Base-by-base conservation (phyloP, 768 basidiomycete genomes). In the Polyporus arcularius region DNA sequence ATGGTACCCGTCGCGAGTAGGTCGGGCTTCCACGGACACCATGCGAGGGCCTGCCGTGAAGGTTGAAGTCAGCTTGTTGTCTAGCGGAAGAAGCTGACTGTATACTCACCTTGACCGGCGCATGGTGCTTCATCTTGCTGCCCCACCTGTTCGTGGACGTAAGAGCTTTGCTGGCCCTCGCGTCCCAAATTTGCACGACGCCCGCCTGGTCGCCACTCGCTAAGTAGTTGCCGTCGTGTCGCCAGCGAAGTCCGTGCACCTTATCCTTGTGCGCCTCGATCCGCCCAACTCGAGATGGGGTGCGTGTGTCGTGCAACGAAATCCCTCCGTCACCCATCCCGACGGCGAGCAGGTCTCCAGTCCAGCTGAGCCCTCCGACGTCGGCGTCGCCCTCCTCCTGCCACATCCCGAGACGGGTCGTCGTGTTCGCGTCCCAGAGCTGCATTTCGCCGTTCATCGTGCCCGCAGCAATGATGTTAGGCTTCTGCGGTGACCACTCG, bases 21-120 rank as follows among this genome's bases (percentile, higher is more conserved):
- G 57, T 82, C 83, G 4, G 78, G 76, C 65, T 88, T 85, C 88
- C 88, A 90, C 0, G 88, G 88, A 65, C 86, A 86, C 88, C 88
- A 90, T 0, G 87, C 83, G 49, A 90, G 74, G 1, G 89, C 88
- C 88, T 89, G 52, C 52, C 45, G 0, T 7, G 11, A 16, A 6
- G 4, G 38, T 49, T 35, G 35, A 5, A 57, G 38, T 38, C 42
- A 18, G 53, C 39, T 6, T 43, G 41, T 26, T 26, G 21, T 26
- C 21, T 46, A 21, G 15, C 4, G 1, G 1, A 18, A n/a, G 28
- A 8, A 35, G 14, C 28, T 53, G 28, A 6, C 38, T 43, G 21
- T 28, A 14, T 39, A 53, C 64, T 48, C 38, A 80, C 79, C 75
- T 81, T 81, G 38, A 81, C 77, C 0, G 79, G 74, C 15, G 78